These are phyloP conservation scores for Debaryomyces fabryi DNA, from an alignment of 1,139 yeast genomes.

Conservation along the genomic window DNA sequence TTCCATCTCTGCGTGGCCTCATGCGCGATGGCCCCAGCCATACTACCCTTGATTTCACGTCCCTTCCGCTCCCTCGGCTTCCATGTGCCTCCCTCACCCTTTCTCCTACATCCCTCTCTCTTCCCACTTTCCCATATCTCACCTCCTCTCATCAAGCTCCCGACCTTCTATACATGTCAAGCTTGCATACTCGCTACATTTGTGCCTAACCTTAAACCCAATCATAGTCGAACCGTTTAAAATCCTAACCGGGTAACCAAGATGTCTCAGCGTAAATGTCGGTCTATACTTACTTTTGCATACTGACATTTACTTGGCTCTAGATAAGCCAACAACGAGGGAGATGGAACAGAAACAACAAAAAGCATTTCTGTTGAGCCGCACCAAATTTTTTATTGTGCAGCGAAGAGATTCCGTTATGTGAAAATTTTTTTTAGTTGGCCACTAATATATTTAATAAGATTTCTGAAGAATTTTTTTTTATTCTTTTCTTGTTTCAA, in stretches of 20 bases:
- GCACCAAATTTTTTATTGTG: conserved; percentile 11
- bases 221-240: neutral
- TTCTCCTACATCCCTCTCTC: neutral
- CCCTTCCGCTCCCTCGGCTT: neutral
- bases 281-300: neutral
- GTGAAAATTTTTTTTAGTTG: conserved; percentile 17
- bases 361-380: conserved; percentile 9
- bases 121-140: neutral
- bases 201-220: neutral
- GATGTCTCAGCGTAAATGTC: neutral
- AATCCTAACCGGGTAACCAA: conserved; percentile 6
- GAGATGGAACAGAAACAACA: conserved; percentile 4
- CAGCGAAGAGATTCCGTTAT: conserved; percentile 12
- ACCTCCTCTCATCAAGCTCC: neutral
- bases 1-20: neutral
- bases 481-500: conserved; percentile 16
- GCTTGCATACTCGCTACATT: neutral
- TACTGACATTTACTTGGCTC: conserved; percentile 4
- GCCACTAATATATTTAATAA: conserved; percentile 7
- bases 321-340: conserved; percentile 4
- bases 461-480: conserved; percentile 9
- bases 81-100: neutral
- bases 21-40: neutral
- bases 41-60: neutral
- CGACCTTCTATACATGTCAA: neutral